Base-by-base conservation (phyloP, 805 yeast genomes). In the Zygosaccharomyces bailii region DNA sequence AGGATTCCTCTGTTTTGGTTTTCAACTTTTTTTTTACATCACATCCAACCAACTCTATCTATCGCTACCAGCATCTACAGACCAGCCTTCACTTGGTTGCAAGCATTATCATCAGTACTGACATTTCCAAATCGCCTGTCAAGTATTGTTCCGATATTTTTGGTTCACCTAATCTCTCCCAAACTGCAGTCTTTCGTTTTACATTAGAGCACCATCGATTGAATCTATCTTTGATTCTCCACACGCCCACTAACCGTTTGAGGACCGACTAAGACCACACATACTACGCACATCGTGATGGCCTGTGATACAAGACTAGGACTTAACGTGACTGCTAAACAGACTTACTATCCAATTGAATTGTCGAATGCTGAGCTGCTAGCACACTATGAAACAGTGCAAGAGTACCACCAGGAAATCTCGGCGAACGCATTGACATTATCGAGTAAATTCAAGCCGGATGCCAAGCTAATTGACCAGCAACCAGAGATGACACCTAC, bases 401-500 rank as follows among this genome's bases (percentile, higher is more conserved):
- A 67, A 9, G 86, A 80, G 52, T 80, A 81, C 55, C 72, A 71
- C 40, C 65, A 65, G 17, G 86, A 80, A 46, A 67, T 80, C 11
- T 69, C 75, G 2, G 54, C 63, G 7, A 66, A 62, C 50, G 66
- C 52, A 42, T 67, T 55, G 53, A 68, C 69, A 35, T 66, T 54
- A 49, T 69, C 65, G 31, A 62, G 67, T 27, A 55, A 54, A 24
- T 63, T 68, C 53, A 72, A 69, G 46, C 85, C 91, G 10, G 73
- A 78, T 61, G 58, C 80, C 48, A 64, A 77, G 61, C 72, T 88
- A 66, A 85, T 89, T 55, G 82, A 79, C 46, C 84, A 86, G 52
- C 99, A 91, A 67, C 97, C 97, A 8, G 95, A 89, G 59, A 71
- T 91, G 47, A 78, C 81, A 42, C 79, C 87, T 68, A 70, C 73